phyloP scores from a whole-genome alignment of 768 basidiomycete genomes.

The Gloeopeniophorella convolvens region DNA sequence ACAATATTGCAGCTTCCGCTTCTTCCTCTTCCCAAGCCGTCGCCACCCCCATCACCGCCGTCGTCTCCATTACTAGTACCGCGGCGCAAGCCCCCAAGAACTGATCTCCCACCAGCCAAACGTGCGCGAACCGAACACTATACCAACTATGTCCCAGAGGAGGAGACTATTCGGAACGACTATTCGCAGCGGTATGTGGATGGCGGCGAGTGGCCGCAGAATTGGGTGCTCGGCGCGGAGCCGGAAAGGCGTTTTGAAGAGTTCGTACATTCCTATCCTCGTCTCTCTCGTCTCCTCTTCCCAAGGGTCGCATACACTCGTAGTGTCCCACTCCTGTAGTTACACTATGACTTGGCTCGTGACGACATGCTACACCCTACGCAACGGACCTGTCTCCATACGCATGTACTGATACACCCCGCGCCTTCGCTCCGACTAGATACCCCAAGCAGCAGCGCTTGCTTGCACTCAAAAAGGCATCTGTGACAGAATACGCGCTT shows the following conservation, averaged over 20 bases:
- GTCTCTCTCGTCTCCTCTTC: background rate
- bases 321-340: too few relatives aligned
- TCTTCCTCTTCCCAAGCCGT: constrained; percentile 37
- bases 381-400: background rate
- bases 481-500: constrained; percentile 62
- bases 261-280: constrained; percentile 43
- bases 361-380: background rate
- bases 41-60: constrained; percentile 41
- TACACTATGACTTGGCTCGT: too few relatives aligned
- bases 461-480: constrained; percentile 72
- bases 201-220: constrained; percentile 89
- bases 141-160: constrained; percentile 80
- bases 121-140: constrained; percentile 65
- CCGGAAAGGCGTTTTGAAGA: constrained; percentile 89
- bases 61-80: constrained; percentile 35
- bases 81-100: constrained; percentile 36
- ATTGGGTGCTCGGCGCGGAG: constrained; percentile 86
- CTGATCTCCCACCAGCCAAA: constrained; percentile 62
- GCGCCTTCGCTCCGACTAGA: constrained; percentile 35
- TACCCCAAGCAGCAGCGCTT: constrained; percentile 92
- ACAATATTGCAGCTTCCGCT: constrained; percentile 15
- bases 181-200: constrained; percentile 88
- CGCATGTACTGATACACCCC: background rate
- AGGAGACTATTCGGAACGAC: constrained; percentile 96
- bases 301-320: background rate